Evolutionary conservation across 768 basidiomycete genomes (phyloP).

Genomic region (Hygrocybe punicea): DNA sequence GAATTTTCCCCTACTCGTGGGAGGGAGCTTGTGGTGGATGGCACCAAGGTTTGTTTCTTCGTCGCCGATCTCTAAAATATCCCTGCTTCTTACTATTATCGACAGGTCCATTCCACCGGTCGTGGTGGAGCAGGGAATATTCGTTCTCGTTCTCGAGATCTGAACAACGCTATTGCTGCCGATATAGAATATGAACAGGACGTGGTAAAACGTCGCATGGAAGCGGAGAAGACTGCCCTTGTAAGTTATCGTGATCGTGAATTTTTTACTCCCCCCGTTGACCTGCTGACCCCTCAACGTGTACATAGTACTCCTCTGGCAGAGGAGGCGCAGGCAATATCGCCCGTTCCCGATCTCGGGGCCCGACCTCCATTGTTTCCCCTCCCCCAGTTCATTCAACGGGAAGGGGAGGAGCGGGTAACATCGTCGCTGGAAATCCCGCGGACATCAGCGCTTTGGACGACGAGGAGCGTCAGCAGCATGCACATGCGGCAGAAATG

Average conservation of each 20-base stretch:
- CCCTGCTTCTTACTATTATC: conserved; percentile 5
- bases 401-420: conserved; percentile 21
- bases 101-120: conserved; percentile 54
- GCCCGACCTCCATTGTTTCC: not conserved
- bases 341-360: conserved; percentile 47
- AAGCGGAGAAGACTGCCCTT: conserved; percentile 28
- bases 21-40: conserved; percentile 47
- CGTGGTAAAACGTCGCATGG: conserved; percentile 37
- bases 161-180: conserved; percentile 26
- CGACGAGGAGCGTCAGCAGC: conserved; percentile 12
- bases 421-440: conserved; percentile 11
- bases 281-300: not conserved
- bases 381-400: conserved; percentile 10
- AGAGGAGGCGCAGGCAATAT: conserved; percentile 69
- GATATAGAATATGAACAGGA: conserved; percentile 36
- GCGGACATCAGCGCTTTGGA: not conserved
- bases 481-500: conserved; percentile 9
- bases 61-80: not conserved
- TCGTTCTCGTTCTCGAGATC: conserved; percentile 68
- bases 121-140: conserved; percentile 87
- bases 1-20: conserved; percentile 59
- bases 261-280: not conserved
- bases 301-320: conserved; percentile 52
- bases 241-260: no score
- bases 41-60: conserved; percentile 12